Conservation (phyloP, 1,284 basidiomycete species). For the Ceratobasidium sp. region DNA sequence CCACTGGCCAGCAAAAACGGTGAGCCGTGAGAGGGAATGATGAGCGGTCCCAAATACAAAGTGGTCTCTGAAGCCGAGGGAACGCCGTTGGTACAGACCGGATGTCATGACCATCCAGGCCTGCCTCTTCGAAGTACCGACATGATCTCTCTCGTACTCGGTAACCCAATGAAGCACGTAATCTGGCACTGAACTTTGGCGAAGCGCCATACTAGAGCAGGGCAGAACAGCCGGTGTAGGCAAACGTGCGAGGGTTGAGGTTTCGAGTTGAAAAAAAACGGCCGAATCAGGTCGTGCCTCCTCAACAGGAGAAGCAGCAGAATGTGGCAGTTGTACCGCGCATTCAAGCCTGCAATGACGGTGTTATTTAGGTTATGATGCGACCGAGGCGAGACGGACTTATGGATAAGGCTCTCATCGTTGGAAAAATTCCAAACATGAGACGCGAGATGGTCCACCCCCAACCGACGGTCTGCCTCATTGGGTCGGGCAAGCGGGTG, state of each 20-base stretch:
- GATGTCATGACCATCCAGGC: slow-evolving; percentile 3
- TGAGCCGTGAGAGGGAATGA: background rate
- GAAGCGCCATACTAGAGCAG: background rate
- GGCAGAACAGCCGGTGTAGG: background rate
- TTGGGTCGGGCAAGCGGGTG: background rate
- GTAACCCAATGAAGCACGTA: background rate
- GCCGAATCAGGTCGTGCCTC: background rate
- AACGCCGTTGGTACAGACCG: slow-evolving; percentile 6
- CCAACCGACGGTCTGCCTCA: background rate
- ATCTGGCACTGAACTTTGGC: background rate
- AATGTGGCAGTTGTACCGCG: background rate
- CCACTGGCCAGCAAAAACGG: slow-evolving; percentile 13
- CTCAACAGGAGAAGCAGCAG: background rate
- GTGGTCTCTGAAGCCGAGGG: background rate
- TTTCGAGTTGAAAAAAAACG: background rate
- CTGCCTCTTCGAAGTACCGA: background rate
- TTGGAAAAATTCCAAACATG: background rate
- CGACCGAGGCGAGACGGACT: background rate
- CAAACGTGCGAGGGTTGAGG: background rate
- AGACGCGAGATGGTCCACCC: background rate
- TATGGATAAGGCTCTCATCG: background rate
- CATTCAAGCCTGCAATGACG: background rate
- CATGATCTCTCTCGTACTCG: background rate
- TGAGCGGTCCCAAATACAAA: slow-evolving; percentile 11
- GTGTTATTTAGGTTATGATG: background rate